Percentiles rank a stretch among this genome's conserved stretches.
phyloP scores from a whole-genome alignment of 306 rosid genomes.

The Lathyrus tuberosus region DNA sequence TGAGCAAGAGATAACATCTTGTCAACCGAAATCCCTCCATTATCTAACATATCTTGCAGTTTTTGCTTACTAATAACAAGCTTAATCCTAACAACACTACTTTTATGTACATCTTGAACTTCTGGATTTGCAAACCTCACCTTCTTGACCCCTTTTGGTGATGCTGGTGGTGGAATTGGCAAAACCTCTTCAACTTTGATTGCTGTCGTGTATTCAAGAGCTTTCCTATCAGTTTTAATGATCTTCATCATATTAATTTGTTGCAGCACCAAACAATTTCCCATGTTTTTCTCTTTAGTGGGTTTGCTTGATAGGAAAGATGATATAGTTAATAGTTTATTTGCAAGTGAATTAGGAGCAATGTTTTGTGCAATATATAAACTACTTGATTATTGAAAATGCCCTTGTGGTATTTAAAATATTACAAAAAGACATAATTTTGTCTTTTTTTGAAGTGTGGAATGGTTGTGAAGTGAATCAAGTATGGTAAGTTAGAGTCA shows the following conservation, averaged over 20 bases:
- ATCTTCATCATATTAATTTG: constrained; percentile 54
- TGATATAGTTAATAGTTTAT: constrained; percentile 16
- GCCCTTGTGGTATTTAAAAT: constrained; percentile 38
- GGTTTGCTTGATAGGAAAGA: constrained; percentile 14
- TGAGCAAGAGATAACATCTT: constrained; percentile 54
- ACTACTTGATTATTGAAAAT: constrained; percentile 30
- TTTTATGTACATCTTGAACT: constrained; percentile 48
- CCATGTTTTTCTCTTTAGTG: constrained; percentile 53
- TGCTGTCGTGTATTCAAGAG: constrained; percentile 73
- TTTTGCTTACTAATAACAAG: constrained; percentile 72
- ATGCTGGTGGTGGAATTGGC: constrained; percentile 43
- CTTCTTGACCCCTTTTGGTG: constrained; percentile 51
- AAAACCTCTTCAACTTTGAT: constrained; percentile 59
- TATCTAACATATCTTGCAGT: constrained; percentile 59
- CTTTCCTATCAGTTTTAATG: constrained; percentile 74
- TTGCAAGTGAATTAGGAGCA: constrained; percentile 19
- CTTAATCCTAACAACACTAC: constrained; percentile 70
- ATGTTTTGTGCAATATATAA: constrained; percentile 44
- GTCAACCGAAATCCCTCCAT: constrained; percentile 60
- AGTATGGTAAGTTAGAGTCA: neutral
- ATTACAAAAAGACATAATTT: constrained; percentile 51
- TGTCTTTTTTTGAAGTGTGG: constrained; percentile 26
- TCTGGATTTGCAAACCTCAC: constrained; percentile 73
- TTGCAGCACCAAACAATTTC: constrained; percentile 70
- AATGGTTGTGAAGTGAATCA: constrained; percentile 12